These are phyloP conservation scores for Boletus bicolor DNA, from an alignment of 768 basidiomycete genomes.

Conservation along the genomic window DNA sequence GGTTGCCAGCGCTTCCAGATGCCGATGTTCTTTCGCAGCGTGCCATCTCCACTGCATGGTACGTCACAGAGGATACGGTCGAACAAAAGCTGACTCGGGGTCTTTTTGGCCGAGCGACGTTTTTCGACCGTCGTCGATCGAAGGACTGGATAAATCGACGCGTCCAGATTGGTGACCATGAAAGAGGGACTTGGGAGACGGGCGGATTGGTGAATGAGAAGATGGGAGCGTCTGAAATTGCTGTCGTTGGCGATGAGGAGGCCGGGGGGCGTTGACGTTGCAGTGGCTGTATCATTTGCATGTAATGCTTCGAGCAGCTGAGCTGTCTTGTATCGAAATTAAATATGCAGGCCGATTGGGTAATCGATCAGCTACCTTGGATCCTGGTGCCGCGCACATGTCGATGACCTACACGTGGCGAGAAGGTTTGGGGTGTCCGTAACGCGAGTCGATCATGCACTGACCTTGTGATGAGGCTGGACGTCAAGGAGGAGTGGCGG, in stretches of 20 bases:
- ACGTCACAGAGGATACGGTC: slow-evolving; percentile 96
- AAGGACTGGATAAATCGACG: slow-evolving; percentile 76
- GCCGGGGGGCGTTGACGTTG: slow-evolving; percentile 73
- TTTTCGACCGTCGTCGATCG: slow-evolving; percentile 28
- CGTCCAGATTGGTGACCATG: slow-evolving; percentile 96
- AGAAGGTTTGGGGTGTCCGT: neutral
- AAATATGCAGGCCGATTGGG: neutral
- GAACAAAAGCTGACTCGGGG: slow-evolving; percentile 62
- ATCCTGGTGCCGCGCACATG: slow-evolving; percentile 98
- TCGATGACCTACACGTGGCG: slow-evolving; percentile 66
- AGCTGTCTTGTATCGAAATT: slow-evolving; percentile 58
- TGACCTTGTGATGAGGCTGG: slow-evolving; percentile 82
- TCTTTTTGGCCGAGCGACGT: slow-evolving; percentile 35
- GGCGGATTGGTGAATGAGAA: slow-evolving; percentile 96
- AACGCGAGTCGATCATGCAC: slow-evolving; percentile 16
- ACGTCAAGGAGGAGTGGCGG: slow-evolving; percentile 94
- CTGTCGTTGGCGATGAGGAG: slow-evolving; percentile 94
- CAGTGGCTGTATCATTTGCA: slow-evolving; percentile 61
- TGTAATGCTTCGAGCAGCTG: slow-evolving; percentile 96
- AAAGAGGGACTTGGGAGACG: slow-evolving; percentile 88
- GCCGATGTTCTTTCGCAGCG: slow-evolving; percentile 87
- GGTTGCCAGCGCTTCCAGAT: slow-evolving; percentile 95
- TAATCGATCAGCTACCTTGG: slow-evolving; percentile 56
- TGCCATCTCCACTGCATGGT: slow-evolving; percentile 97
- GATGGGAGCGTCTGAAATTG: slow-evolving; percentile 90